Conservation (phyloP, 2,329 filamentous ascomycete species). For the Cytospora piceicola region DNA sequence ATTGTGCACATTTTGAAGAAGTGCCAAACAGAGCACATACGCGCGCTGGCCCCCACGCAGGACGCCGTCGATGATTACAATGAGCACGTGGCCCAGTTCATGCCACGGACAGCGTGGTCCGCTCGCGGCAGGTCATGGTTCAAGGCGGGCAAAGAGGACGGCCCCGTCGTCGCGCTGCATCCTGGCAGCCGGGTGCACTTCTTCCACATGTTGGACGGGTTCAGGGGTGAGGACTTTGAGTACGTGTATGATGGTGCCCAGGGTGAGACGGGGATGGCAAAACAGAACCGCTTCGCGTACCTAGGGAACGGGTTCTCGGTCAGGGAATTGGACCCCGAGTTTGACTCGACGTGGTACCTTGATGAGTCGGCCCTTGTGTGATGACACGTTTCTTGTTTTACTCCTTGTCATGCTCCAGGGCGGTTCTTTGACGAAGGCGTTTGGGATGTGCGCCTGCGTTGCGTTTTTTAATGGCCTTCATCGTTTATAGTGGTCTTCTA, state of each 20-base stretch:
- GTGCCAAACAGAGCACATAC: constrained; percentile 55
- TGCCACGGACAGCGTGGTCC: constrained; percentile 58
- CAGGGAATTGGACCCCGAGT: constrained; percentile 45
- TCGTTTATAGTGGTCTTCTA: neutral
- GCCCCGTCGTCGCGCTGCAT: constrained; percentile 54
- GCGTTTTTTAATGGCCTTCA: neutral
- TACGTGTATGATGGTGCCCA: constrained; percentile 46
- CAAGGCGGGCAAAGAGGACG: constrained; percentile 49
- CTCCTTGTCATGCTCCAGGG: neutral
- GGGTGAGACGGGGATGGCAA: constrained; percentile 29
- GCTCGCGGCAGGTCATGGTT: constrained; percentile 54
- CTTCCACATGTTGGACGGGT: constrained; percentile 55
- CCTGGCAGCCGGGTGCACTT: constrained; percentile 57
- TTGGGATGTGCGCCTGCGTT: neutral
- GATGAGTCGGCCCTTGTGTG: constrained; percentile 33
- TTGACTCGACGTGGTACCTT: constrained; percentile 50
- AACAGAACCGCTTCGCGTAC: constrained; percentile 54
- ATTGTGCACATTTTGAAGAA: constrained; percentile 53
- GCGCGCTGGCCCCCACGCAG: constrained; percentile 49
- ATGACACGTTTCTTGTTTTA: neutral
- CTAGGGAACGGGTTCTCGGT: constrained; percentile 58
- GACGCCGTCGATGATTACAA: constrained; percentile 55
- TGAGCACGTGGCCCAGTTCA: constrained; percentile 53
- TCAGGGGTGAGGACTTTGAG: constrained; percentile 58
- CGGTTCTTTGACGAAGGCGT: neutral